These are phyloP conservation scores for Ophiostoma montium DNA, from an alignment of 2,329 filamentous ascomycete species.

Conservation along the genomic window DNA sequence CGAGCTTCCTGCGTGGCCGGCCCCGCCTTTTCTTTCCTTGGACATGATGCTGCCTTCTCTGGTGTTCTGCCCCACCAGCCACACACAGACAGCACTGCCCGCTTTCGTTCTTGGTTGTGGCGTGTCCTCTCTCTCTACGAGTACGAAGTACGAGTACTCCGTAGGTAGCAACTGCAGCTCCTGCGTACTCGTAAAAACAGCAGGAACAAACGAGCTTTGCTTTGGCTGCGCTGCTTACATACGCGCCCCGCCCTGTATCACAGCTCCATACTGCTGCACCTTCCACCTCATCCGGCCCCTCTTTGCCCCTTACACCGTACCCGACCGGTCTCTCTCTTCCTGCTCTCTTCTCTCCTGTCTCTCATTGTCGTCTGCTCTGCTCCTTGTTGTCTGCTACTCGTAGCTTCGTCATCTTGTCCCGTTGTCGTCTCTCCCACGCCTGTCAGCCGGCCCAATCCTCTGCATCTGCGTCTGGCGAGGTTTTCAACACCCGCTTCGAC, in stretches of 20 bases:
- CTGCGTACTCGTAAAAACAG: too few species aligned
- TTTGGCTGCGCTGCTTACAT: neutral
- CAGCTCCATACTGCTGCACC: neutral
- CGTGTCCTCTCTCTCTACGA: neutral
- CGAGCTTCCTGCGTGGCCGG: neutral
- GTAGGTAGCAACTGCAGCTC: too few species aligned
- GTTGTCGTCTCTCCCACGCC: constrained; percentile 1
- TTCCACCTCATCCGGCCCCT: constrained; percentile 6
- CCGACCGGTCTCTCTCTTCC: neutral
- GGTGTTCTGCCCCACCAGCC: neutral
- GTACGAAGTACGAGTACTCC: neutral
- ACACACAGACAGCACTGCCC: neutral
- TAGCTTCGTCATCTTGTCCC: neutral
- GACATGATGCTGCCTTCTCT: neutral
- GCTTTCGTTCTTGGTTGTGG: neutral
- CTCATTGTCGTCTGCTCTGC: neutral
- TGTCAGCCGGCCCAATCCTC: too few species aligned
- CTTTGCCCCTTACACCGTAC: constrained; percentile 1
- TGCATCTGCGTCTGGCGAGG: neutral
- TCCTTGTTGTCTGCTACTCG: neutral
- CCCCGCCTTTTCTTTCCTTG: neutral
- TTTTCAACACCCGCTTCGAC: neutral
- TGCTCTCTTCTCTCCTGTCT: neutral
- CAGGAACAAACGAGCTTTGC: neutral
- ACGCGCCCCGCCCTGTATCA: neutral